Conservation (phyloP, 2,329 filamentous ascomycete genomes). For the Aspergillus unguis region DNA sequence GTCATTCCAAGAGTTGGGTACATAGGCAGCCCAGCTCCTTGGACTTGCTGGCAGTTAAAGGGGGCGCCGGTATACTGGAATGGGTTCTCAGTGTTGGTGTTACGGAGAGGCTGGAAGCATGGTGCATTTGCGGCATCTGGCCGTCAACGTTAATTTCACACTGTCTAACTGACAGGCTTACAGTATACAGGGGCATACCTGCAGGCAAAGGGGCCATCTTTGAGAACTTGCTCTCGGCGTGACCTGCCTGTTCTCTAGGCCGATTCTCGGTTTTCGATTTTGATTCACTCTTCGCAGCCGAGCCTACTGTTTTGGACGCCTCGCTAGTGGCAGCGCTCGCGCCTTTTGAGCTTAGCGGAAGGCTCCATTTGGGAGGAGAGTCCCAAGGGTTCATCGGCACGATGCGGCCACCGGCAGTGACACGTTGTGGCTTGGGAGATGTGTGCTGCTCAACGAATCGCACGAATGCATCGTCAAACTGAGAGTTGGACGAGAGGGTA, state of each 20-base stretch:
- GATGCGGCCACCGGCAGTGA: conserved; percentile 49
- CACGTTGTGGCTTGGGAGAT: conserved; percentile 48
- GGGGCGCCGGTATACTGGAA: not conserved
- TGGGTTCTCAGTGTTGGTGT: not conserved
- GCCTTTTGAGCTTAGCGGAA: conserved; percentile 19
- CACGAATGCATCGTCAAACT: conserved; percentile 44
- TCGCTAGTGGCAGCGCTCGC: conserved; percentile 4
- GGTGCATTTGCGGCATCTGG: conserved; percentile 5
- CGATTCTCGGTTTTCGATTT: conserved; percentile 2
- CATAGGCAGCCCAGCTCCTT: not conserved
- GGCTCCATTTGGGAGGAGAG: conserved; percentile 37
- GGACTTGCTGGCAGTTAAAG: not conserved
- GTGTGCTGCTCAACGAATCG: conserved; percentile 47
- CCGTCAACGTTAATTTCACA: not conserved
- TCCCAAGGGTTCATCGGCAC: conserved; percentile 43
- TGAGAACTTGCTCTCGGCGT: not conserved
- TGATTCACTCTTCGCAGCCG: not conserved
- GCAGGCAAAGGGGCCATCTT: conserved; percentile 8
- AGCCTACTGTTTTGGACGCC: not conserved
- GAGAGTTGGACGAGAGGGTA: conserved; percentile 29
- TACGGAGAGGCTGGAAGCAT: conserved; percentile 2
- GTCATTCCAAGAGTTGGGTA: conserved; percentile 1
- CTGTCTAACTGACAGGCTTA: not conserved
- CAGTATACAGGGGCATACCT: not conserved
- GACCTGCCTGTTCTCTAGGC: conserved; percentile 1